Base-by-base conservation (phyloP, 257 asterid genomes). In the Solanum sitiens region DNA sequence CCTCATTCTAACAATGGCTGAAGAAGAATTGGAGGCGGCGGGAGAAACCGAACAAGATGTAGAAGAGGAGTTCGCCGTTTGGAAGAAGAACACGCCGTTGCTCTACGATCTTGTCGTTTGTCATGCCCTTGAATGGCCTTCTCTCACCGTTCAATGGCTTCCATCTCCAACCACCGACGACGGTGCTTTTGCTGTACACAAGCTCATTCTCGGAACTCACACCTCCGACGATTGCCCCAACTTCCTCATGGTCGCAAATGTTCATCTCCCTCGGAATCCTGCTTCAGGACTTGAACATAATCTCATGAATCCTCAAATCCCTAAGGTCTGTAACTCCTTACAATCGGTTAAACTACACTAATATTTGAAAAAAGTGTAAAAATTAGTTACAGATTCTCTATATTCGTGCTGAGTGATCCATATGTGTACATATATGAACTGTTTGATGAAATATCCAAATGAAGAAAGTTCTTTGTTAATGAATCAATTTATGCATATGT, bases 31-130 rank as follows among this genome's bases (percentile, higher is more conserved):
- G 93, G 82, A 59, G 88, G 76, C 30, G 89, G 88, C 37, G 39
- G 85, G 14, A 83, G 83, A n/a, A 87, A 87, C 40, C 12, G 95
- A 73, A 86, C 95, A 73, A 86, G 92, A 85, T 74, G 94, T 94
- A 84, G 98, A 93, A 90, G 98, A 95, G 90, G 99, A 97, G 89
- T 97, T 96, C 87, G 79, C 96, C 1, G 98, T 97, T 70, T 96
- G 99, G 99, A 97, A 93, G 96, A 95, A 93, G 95, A 97, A 97
- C 90, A 95, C 97, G 45, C 97, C 98, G 8, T 90, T 97, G 90
- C 87, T 95, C 85, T 97, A 96, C 88, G 98, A 97, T 87, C 92
- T 96, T 53, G 97, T 96, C 65, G 90, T 96, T 86, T 96, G 95
- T 86, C 98, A 95, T 90, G 87, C 98, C 39, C 95, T 97, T 32